Evolutionary conservation across 768 basidiomycete genomes (phyloP).

Genomic region (Boletales sp.): DNA sequence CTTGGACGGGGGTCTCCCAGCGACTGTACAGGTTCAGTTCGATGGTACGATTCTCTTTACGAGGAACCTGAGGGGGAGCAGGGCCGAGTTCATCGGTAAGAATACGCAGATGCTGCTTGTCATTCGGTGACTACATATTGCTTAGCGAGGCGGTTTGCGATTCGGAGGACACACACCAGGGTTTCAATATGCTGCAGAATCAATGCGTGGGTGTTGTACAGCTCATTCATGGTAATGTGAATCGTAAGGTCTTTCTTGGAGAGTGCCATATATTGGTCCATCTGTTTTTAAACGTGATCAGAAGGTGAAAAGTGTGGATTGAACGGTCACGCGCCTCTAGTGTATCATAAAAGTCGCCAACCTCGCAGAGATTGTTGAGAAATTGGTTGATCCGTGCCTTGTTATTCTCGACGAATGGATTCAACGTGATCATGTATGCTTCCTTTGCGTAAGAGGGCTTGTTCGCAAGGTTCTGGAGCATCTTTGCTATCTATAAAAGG

Average conservation of each 20-base stretch:
- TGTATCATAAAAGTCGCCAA: constrained; percentile 98
- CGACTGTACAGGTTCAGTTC: constrained; percentile 92
- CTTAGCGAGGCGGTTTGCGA: neutral
- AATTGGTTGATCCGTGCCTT: constrained; percentile 97
- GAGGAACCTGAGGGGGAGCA: constrained; percentile 92
- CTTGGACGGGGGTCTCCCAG: constrained; percentile 99
- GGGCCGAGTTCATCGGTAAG: constrained; percentile 94
- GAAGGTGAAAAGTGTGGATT: neutral
- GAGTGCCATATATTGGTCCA: constrained; percentile 99
- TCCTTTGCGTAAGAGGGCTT: constrained; percentile 98
- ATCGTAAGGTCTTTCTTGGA: constrained; percentile 99
- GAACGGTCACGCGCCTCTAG: constrained; percentile 65
- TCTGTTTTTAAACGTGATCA: constrained; percentile 44
- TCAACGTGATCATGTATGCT: constrained; percentile 96
- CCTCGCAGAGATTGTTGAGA: constrained; percentile 94
- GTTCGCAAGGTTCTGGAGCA: constrained; percentile 98
- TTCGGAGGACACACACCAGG: constrained; percentile 52
- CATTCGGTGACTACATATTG: constrained; percentile 78
- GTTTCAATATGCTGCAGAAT: constrained; percentile 94
- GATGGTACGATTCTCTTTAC: constrained; percentile 95
- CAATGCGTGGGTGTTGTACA: constrained; percentile 98
- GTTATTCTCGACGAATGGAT: constrained; percentile 98
- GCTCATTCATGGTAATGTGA: constrained; percentile 96
- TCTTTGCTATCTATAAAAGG: constrained; percentile 84
- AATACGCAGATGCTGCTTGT: constrained; percentile 96